A percentile compares a stretch with the other conserved stretches of the same genome.
These are phyloP conservation scores for Myxozyma geophila DNA, from an alignment of 805 yeast genomes.

Conservation along the genomic window DNA sequence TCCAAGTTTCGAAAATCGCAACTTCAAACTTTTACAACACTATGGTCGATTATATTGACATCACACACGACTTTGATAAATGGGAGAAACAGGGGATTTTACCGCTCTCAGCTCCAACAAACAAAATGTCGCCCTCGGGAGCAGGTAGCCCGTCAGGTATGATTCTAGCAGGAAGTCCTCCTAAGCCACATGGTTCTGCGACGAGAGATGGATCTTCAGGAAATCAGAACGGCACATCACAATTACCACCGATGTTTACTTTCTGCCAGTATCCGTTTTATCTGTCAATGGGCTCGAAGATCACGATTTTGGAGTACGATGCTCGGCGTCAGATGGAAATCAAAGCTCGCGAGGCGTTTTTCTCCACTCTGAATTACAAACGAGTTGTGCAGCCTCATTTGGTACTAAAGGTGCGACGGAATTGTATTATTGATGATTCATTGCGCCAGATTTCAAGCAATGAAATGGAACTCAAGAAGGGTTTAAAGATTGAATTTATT, in stretches of 20 bases:
- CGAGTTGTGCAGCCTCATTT: slow-evolving; percentile 69
- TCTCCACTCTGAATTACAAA: slow-evolving; percentile 68
- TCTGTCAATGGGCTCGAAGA: slow-evolving; percentile 79
- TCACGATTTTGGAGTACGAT: slow-evolving; percentile 78
- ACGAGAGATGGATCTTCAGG: neutral
- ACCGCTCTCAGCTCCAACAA: slow-evolving; percentile 6
- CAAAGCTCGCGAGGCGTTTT: slow-evolving; percentile 87
- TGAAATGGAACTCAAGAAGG: slow-evolving; percentile 70
- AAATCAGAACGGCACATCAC: neutral
- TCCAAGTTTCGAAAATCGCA: slow-evolving; percentile 41
- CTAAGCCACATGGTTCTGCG: neutral
- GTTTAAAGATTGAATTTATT: slow-evolving; percentile 75
- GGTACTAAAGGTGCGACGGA: slow-evolving; percentile 69
- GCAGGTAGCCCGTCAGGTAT: neutral
- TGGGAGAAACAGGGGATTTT: slow-evolving; percentile 60
- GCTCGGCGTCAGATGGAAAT: slow-evolving; percentile 80
- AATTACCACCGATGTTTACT: slow-evolving; percentile 47
- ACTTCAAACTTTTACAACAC: slow-evolving; percentile 70
- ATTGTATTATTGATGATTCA: slow-evolving; percentile 73
- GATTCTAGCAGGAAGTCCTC: slow-evolving; percentile 1
- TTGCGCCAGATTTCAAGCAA: slow-evolving; percentile 51
- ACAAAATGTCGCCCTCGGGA: slow-evolving; percentile 1
- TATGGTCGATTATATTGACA: slow-evolving; percentile 76
- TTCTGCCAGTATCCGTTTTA: slow-evolving; percentile 87
- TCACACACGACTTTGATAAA: slow-evolving; percentile 76